phyloP scores from a whole-genome alignment of 2,329 filamentous ascomycete genomes.

The Hypoxylon sp. region DNA sequence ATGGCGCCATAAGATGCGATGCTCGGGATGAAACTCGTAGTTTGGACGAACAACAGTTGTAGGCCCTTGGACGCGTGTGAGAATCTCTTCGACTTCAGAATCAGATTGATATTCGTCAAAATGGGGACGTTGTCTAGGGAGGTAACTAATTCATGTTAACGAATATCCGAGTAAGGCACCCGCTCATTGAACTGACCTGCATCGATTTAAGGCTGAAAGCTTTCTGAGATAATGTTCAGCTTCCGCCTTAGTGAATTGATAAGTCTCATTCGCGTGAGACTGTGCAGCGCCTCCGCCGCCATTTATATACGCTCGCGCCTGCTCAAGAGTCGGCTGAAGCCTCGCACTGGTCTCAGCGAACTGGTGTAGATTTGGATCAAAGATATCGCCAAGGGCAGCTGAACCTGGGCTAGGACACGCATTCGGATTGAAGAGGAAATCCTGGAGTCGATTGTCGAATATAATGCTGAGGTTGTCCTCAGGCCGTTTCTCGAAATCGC shows the following conservation, averaged over 20 bases:
- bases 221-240: conserved; percentile 37
- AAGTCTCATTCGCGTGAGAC: conserved; percentile 47
- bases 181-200: conserved; percentile 46
- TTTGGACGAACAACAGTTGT: conserved; percentile 35
- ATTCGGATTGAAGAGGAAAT: conserved; percentile 42
- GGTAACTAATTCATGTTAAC: conserved; percentile 42
- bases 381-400: conserved; percentile 12
- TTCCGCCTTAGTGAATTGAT: conserved; percentile 50
- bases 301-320: conserved; percentile 48
- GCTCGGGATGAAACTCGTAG: conserved; percentile 49
- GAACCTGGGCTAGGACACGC: conserved; percentile 22
- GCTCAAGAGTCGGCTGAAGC: conserved; percentile 32
- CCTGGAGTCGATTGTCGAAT: conserved; percentile 50
- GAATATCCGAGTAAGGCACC: not conserved
- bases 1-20: conserved; percentile 51
- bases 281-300: conserved; percentile 38
- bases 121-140: not conserved
- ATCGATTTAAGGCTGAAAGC: conserved; percentile 43
- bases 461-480: conserved; percentile 47
- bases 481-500: conserved; percentile 46
- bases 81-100: not conserved
- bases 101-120: not conserved
- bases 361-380: not conserved
- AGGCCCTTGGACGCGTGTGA: not conserved
- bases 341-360: conserved; percentile 31